Evolutionary conservation across 148 eudicot genomes (phyloP).

Genomic region (Vaccinium vitisidaea): DNA sequence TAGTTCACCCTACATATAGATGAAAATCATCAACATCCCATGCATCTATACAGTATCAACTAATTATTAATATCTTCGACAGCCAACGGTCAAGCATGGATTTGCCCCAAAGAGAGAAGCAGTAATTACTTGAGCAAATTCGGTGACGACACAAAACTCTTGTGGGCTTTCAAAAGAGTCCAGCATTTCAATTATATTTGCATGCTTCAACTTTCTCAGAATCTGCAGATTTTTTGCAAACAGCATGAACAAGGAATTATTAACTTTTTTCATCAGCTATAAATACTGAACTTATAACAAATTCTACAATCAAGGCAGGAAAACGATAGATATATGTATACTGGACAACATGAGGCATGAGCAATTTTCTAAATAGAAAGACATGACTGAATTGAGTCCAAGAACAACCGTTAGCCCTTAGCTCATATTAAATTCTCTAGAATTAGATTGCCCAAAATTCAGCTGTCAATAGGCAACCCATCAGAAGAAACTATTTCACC

Average conservation of each 20-base stretch:
- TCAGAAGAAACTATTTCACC: not conserved
- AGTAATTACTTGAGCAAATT: conserved; percentile 83
- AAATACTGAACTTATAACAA: not conserved
- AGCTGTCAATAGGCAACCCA: not conserved
- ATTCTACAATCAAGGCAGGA: not conserved
- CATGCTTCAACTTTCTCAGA: conserved; percentile 89
- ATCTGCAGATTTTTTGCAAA: conserved; percentile 46
- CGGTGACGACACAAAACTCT: conserved; percentile 96
- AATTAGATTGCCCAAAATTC: not conserved
- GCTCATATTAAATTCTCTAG: not conserved
- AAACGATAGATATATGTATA: not conserved
- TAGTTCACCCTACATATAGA: conserved; percentile 70
- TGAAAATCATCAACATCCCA: conserved; percentile 8
- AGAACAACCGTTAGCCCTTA: not conserved
- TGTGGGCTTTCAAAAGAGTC: conserved; percentile 95
- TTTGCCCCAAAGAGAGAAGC: conserved; percentile 8
- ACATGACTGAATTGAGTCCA: not conserved
- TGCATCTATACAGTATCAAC: not conserved
- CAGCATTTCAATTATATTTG: conserved; percentile 92
- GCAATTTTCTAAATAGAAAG: conserved; percentile 1
- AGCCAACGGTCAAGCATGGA: not conserved
- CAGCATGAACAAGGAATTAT: conserved; percentile 3
- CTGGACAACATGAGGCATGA: not conserved
- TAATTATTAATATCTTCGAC: not conserved
- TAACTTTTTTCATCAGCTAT: not conserved